Percentiles rank a stretch among this genome's conserved stretches.
These are phyloP conservation scores for Stagonosporopsis tanaceti DNA, from an alignment of 2,329 filamentous ascomycete species.

Conservation along the genomic window DNA sequence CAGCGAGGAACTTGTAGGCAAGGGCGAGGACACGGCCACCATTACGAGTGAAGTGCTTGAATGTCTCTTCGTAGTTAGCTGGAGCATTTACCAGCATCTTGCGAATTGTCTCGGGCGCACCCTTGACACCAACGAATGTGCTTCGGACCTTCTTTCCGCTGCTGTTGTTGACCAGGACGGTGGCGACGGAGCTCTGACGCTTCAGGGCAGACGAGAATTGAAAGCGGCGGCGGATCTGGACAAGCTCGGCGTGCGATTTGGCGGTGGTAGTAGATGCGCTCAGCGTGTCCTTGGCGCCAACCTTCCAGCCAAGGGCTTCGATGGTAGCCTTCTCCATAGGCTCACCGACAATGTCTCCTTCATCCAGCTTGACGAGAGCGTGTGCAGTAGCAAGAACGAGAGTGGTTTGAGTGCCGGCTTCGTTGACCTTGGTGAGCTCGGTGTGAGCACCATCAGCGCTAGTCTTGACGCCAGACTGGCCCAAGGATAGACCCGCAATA, in stretches of 20 bases:
- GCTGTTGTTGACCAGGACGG: slow-evolving; percentile 75
- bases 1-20: slow-evolving; percentile 89
- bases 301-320: slow-evolving; percentile 84
- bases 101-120: slow-evolving; percentile 94
- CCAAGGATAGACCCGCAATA: slow-evolving; percentile 86
- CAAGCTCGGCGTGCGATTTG: slow-evolving; percentile 69
- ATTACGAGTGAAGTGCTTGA: slow-evolving; percentile 96
- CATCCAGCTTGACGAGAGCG: slow-evolving; percentile 93
- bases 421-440: slow-evolving; percentile 73
- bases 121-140: slow-evolving; percentile 95
- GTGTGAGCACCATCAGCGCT: slow-evolving; percentile 85
- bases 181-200: slow-evolving; percentile 92
- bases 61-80: slow-evolving; percentile 93
- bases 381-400: slow-evolving; percentile 94
- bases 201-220: slow-evolving; percentile 98
- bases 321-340: slow-evolving; percentile 99
- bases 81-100: slow-evolving; percentile 88
- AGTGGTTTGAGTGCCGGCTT: slow-evolving; percentile 81
- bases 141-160: slow-evolving; percentile 78
- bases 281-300: slow-evolving; percentile 89
- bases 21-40: slow-evolving; percentile 93
- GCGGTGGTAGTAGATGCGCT: slow-evolving; percentile 68
- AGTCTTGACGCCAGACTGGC: slow-evolving; percentile 69
- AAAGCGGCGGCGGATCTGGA: slow-evolving; percentile 96
- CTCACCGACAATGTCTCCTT: slow-evolving; percentile 96